Evolutionary conservation across 805 yeast species (phyloP).

Genomic region (Candida sphagnicola): DNA sequence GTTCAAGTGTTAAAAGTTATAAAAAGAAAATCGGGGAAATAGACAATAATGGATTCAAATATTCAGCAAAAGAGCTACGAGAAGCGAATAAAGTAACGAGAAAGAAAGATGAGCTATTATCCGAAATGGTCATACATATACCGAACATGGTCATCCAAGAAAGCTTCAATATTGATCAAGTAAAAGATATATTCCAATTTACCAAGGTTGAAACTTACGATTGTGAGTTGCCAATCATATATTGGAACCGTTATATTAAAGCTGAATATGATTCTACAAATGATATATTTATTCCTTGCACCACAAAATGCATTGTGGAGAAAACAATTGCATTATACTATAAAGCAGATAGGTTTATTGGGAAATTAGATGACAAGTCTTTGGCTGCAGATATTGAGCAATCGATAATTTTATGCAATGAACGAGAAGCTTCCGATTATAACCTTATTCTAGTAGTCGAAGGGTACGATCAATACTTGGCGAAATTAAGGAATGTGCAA

Average conservation of each 20-base stretch:
- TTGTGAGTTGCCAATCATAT: constrained; percentile 38
- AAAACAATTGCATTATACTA: constrained; percentile 41
- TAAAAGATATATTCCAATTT: constrained; percentile 12
- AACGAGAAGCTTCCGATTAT: constrained; percentile 2
- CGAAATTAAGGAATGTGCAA: constrained; percentile 40
- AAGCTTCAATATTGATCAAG: constrained; percentile 21
- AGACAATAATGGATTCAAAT: constrained; percentile 10
- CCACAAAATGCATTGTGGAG: constrained; percentile 39
- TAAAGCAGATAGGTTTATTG: constrained; percentile 43
- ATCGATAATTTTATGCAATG: constrained; percentile 1
- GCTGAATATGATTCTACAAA: constrained; percentile 45
- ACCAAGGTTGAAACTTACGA: constrained; percentile 19
- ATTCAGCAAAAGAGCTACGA: constrained; percentile 25
- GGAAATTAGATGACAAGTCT: constrained; percentile 3
- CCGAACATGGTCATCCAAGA: constrained; percentile 25
- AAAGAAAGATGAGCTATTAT: constrained; percentile 46
- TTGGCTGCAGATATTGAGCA: constrained; percentile 1
- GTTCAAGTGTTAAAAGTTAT: no score
- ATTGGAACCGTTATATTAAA: constrained; percentile 48
- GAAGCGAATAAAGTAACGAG: constrained; percentile 35
- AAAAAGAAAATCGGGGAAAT: no score
- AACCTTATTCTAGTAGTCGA: constrained; percentile 42
- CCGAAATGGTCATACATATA: constrained; percentile 46
- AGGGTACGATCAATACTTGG: constrained; percentile 45
- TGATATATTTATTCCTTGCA: constrained; percentile 56